phyloP scores from a whole-genome alignment of 768 basidiomycete genomes.

The Psilocybe cubensis region DNA sequence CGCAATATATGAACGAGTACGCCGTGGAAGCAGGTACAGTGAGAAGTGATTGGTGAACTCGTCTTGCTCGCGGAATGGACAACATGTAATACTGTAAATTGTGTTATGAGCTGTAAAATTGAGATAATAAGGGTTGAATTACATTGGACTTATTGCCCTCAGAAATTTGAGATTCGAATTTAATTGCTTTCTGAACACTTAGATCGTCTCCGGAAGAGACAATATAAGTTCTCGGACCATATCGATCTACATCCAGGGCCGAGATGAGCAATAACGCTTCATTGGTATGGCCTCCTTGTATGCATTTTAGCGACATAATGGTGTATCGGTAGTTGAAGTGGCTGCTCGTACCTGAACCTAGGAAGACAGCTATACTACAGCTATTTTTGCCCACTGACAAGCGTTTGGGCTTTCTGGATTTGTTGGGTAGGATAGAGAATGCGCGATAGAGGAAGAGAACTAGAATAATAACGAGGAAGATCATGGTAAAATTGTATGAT shows the following conservation, averaged over 20 bases:
- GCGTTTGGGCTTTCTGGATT: slow-evolving; percentile 1
- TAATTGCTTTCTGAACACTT: slow-evolving; percentile 70
- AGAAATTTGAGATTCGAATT: slow-evolving; percentile 53
- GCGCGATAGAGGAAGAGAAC: slow-evolving; percentile 29
- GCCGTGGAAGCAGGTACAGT: slow-evolving; percentile 71
- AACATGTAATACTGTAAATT: slow-evolving; percentile 51
- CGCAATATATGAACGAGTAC: slow-evolving; percentile 60
- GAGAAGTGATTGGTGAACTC: slow-evolving; percentile 79
- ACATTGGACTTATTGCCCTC: slow-evolving; percentile 19
- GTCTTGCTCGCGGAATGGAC: slow-evolving; percentile 83
- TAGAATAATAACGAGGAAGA: background rate
- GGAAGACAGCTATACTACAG: slow-evolving; percentile 75
- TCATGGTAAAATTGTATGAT: background rate
- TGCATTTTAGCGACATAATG: background rate
- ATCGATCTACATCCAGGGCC: slow-evolving; percentile 74
- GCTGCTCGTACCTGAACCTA: slow-evolving; percentile 80
- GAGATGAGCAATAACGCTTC: slow-evolving; percentile 81
- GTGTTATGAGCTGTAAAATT: background rate
- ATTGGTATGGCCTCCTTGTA: slow-evolving; percentile 84
- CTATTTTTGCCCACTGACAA: slow-evolving; percentile 18
- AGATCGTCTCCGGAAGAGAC: slow-evolving; percentile 81
- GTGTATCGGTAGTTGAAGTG: background rate
- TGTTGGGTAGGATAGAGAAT: slow-evolving; percentile 30
- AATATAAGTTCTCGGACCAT: slow-evolving; percentile 79
- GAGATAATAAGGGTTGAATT: background rate